Evolutionary conservation across 2,329 filamentous ascomycete species (phyloP).

Genomic region (Xylaria sp.): DNA sequence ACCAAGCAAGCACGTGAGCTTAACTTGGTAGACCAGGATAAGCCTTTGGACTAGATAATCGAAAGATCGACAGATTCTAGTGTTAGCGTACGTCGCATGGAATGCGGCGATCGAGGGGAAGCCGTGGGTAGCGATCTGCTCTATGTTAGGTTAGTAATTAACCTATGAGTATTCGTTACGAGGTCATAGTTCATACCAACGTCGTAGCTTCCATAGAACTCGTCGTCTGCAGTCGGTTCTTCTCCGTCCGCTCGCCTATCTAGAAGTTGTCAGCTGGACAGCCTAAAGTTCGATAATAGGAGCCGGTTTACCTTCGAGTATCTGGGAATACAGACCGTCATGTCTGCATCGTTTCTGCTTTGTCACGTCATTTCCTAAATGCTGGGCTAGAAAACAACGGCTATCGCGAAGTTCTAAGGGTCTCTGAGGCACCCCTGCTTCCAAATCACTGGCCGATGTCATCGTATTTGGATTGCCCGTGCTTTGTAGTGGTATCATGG

Average conservation of each 20-base stretch:
- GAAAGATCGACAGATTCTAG: constrained; percentile 17
- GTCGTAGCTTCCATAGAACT: constrained; percentile 17
- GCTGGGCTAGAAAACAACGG: not conserved
- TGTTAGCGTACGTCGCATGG: constrained; percentile 17
- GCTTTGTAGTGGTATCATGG: not conserved
- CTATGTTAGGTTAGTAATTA: not conserved
- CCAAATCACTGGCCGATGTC: constrained; percentile 13
- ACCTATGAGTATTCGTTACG: not conserved
- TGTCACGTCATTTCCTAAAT: not conserved
- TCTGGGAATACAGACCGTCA: constrained; percentile 22
- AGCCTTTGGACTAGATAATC: constrained; percentile 3
- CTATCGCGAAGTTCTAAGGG: not conserved
- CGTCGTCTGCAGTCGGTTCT: not conserved
- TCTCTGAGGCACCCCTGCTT: not conserved
- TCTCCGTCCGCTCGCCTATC: constrained; percentile 12
- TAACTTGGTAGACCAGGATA: not conserved
- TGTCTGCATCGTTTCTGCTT: not conserved
- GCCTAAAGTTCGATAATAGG: not conserved
- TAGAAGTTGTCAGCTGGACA: not conserved
- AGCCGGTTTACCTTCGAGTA: constrained; percentile 2
- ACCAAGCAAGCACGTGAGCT: constrained; percentile 20
- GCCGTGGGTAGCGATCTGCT: constrained; percentile 12
- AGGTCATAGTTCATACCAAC: constrained; percentile 6
- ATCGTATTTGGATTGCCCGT: not conserved
- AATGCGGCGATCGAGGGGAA: constrained; percentile 22